phyloP scores from a whole-genome alignment of 257 asterid genomes.

The Solanum chaucha region DNA sequence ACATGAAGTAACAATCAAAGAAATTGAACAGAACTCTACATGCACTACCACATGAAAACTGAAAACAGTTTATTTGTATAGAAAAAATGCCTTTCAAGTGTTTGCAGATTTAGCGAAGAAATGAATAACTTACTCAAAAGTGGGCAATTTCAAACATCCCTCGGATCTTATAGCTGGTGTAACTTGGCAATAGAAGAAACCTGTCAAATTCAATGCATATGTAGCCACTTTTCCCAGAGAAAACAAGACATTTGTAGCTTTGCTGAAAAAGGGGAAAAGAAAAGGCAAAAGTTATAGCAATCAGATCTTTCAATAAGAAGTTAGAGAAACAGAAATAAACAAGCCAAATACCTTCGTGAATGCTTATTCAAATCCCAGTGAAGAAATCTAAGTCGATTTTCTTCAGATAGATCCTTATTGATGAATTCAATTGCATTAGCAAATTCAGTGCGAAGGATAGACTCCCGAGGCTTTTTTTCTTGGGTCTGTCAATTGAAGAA shows the following conservation, averaged over 20 bases:
- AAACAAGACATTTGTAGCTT: constrained; percentile 69
- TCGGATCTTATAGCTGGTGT: constrained; percentile 38
- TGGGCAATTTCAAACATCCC: constrained; percentile 42
- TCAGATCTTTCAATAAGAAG: constrained; percentile 8
- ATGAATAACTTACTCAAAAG: constrained; percentile 49
- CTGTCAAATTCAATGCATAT: constrained; percentile 82
- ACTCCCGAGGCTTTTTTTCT: constrained; percentile 93
- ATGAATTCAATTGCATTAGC: constrained; percentile 83
- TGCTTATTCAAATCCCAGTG: constrained; percentile 97
- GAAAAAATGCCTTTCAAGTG: not conserved
- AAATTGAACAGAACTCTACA: not conserved
- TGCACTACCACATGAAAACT: not conserved
- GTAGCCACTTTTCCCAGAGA: constrained; percentile 89
- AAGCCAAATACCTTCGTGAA: constrained; percentile 63
- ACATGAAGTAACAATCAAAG: not conserved
- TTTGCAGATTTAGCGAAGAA: not conserved
- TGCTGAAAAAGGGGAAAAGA: constrained; percentile 39
- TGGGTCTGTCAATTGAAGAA: constrained; percentile 48
- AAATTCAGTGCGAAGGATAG: constrained; percentile 85
- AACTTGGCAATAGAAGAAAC: constrained; percentile 76
- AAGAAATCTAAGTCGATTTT: constrained; percentile 80
- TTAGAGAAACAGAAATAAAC: constrained; percentile 6
- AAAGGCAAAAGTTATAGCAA: not conserved
- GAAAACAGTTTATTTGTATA: not conserved
- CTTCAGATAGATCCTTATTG: constrained; percentile 72